phyloP scores from a whole-genome alignment of 805 yeast genomes.

The Saccharomyces paradoxus region DNA sequence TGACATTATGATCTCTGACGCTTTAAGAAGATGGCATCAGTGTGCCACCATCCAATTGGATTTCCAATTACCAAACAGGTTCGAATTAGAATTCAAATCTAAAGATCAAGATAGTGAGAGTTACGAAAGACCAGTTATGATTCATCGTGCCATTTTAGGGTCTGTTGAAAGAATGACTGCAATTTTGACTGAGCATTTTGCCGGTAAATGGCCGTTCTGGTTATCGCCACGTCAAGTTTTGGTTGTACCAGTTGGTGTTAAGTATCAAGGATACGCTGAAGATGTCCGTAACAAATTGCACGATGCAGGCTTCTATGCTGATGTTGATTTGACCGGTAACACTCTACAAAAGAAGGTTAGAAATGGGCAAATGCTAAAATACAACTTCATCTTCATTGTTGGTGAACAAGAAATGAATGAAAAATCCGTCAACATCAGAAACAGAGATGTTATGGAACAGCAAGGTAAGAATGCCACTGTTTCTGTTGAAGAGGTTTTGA shows the following conservation, averaged over 20 bases:
- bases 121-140: conserved; percentile 90
- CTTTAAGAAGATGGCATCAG: conserved; percentile 93
- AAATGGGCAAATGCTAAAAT: conserved; percentile 88
- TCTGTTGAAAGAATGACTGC: conserved; percentile 99
- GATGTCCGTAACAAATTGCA: conserved; percentile 62
- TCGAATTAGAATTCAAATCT: conserved; percentile 79
- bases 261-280: conserved; percentile 84
- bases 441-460: conserved; percentile 86
- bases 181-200: conserved; percentile 93
- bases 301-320: conserved; percentile 77
- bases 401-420: conserved; percentile 88
- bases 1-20: conserved; percentile 92
- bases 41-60: conserved; percentile 98
- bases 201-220: conserved; percentile 99
- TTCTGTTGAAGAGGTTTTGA: conserved; percentile 59
- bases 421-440: conserved; percentile 85
- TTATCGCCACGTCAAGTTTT: conserved; percentile 96
- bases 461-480: conserved; percentile 89
- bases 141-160: conserved; percentile 97
- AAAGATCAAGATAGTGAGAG: conserved; percentile 49
- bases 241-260: conserved; percentile 94
- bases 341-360: conserved; percentile 97
- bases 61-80: conserved; percentile 94
- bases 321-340: conserved; percentile 88
- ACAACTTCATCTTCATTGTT: conserved; percentile 92